Base-by-base conservation (phyloP, 1,139 yeast species). In the Saccharomyces hybrid region DNA sequence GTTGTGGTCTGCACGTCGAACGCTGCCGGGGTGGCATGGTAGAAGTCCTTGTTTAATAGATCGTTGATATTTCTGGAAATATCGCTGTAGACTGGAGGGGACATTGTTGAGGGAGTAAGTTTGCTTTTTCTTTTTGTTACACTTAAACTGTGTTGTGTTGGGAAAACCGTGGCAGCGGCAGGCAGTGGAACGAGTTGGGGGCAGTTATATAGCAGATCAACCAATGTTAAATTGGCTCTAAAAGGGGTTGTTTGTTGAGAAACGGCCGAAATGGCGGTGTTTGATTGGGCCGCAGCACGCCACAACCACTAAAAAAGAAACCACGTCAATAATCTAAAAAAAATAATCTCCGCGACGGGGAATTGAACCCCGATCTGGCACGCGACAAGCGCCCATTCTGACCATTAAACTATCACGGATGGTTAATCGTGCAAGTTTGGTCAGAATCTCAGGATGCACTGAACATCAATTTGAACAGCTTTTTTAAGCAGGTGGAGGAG, bases 1-100 rank as follows among this genome's bases (percentile, higher is more conserved):
- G 98, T 97, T 66, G 82, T 81, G 66, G 98, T 85, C 81, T 89
- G 88, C 71, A 91, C 85, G 71, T 90, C 97, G 68, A 93, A 81
- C 59, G 95, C 78, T 64, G 95, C 95, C 62, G 95, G 88, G 64
- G 95, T 78, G 66, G 82, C 77, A 80, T 91, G 98, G 86, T 81
- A 93, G 83, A 90, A 93, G 76, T 93, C 99, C 77, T 80, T 87
- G 78, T 81, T 81, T 74, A 91, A 82, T 70, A 93, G 82, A 76
- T 87, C 96, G 79, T 88, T 88, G 76, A 95, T 80, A 71, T 88
- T 81, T 78, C 89, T 90, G 73, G 93, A 85, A 73, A 90, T 86
- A 76, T 89, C 96, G 66, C 96, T 83, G 80, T 82, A 87, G 72
- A 89, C 53, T 24, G 53, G 47, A 16, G 47, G 49, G 32, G 54